Base-by-base conservation (phyloP, 2,329 filamentous ascomycete species). In the Fusarium miscanthi region DNA sequence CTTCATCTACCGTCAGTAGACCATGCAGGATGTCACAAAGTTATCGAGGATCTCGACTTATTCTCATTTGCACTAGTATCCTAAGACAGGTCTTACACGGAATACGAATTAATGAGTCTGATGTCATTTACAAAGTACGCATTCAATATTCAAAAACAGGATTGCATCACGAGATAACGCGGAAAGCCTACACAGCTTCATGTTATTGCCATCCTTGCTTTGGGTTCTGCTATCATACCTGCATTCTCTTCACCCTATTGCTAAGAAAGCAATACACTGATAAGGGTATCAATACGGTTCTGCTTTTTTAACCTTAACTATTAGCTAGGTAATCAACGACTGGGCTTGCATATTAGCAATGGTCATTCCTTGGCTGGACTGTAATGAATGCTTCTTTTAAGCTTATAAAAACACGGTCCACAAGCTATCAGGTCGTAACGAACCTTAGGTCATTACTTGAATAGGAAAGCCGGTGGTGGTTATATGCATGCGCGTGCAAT, bases 381-480 rank as follows among this genome's bases (percentile, higher is more conserved):
- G 48, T 7, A 25, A 25, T 51, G 31, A 25, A 25, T 51, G 31
- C 48, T 10, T 35, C 33, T 21, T 14, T 51, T 51, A 35, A 51
- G 48, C 48, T 35, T 40, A 53, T 40, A n/a, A 53, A 40, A 38
- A 13, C 49, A 30, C 10, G 13, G 19, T 25, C 23, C 33, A 38
- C 19, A 40, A 53, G 33, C 49, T 27, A 40, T 30, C 35, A 27
- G 11, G 25, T 49, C 33, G n/a, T 33, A 16, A 31, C 30, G 46
- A 49, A 49, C 17, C n/a, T 19, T 12, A n/a, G 11, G 49, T 17
- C 30, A 41, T 53, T 53, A 53, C 49, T 48, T 25, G 19, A 57
- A 57, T 48, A 57, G 40, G 53, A 57, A 56, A 57, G 53, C 53
- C 40, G 53, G 30, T n/a, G 53, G 30, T n/a, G 33, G 40, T 19